Percentiles rank a stretch among this genome's conserved stretches.
Evolutionary conservation across 1,284 basidiomycete genomes (phyloP).

Genomic region (Irpex sp.): DNA sequence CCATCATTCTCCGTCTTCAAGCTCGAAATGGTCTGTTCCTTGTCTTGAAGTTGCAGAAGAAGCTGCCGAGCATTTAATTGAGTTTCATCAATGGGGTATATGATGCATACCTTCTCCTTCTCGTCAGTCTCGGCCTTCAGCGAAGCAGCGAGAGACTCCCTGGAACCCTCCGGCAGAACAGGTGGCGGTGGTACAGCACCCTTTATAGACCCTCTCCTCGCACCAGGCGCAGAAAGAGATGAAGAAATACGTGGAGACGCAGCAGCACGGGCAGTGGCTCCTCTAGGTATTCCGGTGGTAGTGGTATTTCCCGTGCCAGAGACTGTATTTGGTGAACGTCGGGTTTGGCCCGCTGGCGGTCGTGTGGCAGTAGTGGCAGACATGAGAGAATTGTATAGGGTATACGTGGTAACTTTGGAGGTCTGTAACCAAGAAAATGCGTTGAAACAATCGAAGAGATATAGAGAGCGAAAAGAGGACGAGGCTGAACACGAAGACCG

Average conservation of each 20-base stretch:
- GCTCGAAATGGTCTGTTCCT: conserved; percentile 61
- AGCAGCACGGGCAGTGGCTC: conserved; percentile 37
- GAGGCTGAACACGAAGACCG: not conserved
- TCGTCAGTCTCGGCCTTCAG: conserved; percentile 74
- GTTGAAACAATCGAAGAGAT: conserved; percentile 1
- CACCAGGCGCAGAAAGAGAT: conserved; percentile 29
- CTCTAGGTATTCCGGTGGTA: conserved; percentile 29
- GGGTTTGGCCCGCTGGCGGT: conserved; percentile 39
- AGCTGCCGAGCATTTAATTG: conserved; percentile 40
- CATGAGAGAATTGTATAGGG: conserved; percentile 17
- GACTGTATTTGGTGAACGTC: conserved; percentile 28
- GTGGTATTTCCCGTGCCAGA: conserved; percentile 19
- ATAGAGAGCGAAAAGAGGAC: not conserved
- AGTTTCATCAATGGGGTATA: not conserved
- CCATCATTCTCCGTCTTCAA: conserved; percentile 62
- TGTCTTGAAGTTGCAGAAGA: conserved; percentile 70
- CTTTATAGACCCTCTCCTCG: conserved; percentile 48
- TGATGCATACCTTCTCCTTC: conserved; percentile 64
- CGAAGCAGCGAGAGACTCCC: conserved; percentile 54
- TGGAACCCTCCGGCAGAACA: conserved; percentile 33
- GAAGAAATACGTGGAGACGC: conserved; percentile 31
- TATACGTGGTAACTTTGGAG: conserved; percentile 15
- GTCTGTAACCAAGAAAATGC: conserved; percentile 6
- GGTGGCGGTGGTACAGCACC: conserved; percentile 34
- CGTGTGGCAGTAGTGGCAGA: conserved; percentile 33